These are phyloP conservation scores for Globisporangium barbulae DNA, from an alignment of 352 stramenopile genomes.

Conservation along the genomic window DNA sequence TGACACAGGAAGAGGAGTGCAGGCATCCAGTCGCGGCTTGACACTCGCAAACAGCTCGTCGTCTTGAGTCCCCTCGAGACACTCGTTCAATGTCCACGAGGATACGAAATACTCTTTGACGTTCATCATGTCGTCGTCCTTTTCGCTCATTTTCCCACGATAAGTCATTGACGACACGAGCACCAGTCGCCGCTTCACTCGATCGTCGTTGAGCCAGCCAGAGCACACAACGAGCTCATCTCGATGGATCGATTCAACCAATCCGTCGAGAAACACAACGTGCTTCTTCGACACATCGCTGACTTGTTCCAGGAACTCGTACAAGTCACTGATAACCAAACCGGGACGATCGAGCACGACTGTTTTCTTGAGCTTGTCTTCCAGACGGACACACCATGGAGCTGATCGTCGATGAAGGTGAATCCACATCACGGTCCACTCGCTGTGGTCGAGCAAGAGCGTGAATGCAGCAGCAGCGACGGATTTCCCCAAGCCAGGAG, in stretches of 20 bases:
- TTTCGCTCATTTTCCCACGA: background rate
- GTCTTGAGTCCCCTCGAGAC: background rate
- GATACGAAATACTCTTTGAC: background rate
- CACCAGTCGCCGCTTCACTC: background rate
- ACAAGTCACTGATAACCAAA: background rate
- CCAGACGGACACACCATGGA: background rate
- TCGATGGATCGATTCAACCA: background rate
- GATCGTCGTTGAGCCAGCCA: background rate
- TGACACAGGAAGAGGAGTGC: too few species aligned
- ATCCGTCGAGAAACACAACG: background rate
- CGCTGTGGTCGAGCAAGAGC: background rate
- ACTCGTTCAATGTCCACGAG: background rate
- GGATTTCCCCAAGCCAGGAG: background rate
- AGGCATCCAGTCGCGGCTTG: background rate
- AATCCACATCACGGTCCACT: background rate
- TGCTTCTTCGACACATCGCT: background rate
- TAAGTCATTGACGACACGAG: background rate
- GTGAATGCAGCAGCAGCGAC: background rate
- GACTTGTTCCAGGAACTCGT: background rate
- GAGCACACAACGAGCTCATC: background rate
- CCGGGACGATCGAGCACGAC: background rate
- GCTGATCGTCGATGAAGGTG: too few species aligned
- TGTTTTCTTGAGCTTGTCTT: background rate
- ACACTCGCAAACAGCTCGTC: conserved; percentile 2
- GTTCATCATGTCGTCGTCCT: background rate